phyloP scores from a whole-genome alignment of 345 rosid genomes.

The Crucihimalaya himalaica region DNA sequence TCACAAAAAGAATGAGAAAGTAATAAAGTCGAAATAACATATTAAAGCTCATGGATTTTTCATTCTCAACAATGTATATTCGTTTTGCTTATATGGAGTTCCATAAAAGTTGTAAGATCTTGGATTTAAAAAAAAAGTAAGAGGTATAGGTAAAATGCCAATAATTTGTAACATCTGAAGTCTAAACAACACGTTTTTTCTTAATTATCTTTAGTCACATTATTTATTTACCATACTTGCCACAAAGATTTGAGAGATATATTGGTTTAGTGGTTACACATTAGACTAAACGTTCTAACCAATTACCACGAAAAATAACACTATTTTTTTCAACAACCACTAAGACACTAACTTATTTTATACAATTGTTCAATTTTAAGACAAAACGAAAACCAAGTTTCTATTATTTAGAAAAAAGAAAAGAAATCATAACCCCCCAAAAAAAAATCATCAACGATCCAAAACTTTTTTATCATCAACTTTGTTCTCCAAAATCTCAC shows the following conservation, averaged over 20 bases:
- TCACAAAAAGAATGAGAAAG: not conserved
- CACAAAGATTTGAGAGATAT: not conserved
- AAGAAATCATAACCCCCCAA: not conserved
- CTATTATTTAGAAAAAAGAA: no score
- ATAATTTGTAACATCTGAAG: not conserved
- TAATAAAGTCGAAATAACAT: not conserved
- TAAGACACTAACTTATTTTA: not conserved
- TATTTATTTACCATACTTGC: not conserved
- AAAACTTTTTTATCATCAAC: not conserved
- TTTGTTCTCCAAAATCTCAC: not conserved
- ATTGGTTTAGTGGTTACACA: not conserved
- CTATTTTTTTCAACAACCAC: not conserved
- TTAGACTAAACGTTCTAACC: not conserved
- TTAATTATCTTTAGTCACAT: not conserved
- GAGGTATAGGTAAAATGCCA: not conserved
- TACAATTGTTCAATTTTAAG: not conserved
- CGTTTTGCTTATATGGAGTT: not conserved
- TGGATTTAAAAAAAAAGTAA: not conserved
- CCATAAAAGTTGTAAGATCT: not conserved
- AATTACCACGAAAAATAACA: not conserved
- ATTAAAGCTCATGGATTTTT: not conserved
- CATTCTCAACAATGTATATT: not conserved
- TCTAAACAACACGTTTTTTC: not conserved
- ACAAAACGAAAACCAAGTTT: not conserved
- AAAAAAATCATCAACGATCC: not conserved